Evolutionary conservation across 176 grass and related monocot species (phyloP).

Genomic region (Tillandsia fasciculata): DNA sequence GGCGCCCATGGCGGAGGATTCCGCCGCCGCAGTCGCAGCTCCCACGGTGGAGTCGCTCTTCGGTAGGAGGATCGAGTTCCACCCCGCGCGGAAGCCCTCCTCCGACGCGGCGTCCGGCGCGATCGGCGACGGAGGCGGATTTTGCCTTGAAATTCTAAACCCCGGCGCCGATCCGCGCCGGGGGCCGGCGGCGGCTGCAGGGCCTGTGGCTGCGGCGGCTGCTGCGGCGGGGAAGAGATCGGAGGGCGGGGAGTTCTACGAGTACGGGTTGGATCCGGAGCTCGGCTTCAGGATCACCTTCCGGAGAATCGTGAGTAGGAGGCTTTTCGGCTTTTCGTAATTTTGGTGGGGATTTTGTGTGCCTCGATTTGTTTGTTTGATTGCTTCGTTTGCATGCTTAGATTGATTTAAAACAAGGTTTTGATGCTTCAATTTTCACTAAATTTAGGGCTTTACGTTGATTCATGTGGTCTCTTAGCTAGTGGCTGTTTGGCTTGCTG

Average conservation of each 20-base stretch:
- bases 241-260: constrained; percentile 39
- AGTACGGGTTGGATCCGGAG: constrained; percentile 54
- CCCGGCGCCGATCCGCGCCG: constrained; percentile 15
- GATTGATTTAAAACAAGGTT: too few relatives aligned
- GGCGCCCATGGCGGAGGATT: constrained; percentile 16
- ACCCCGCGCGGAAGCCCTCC: constrained; percentile 39
- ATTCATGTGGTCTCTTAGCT: neutral
- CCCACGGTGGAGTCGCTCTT: constrained; percentile 41
- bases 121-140: constrained; percentile 26
- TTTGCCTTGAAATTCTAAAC: constrained; percentile 79
- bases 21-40: constrained; percentile 3
- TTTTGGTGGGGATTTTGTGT: too few relatives aligned
- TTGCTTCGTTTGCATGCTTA: too few relatives aligned
- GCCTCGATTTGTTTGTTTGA: too few relatives aligned
- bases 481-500: too few relatives aligned
- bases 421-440: too few relatives aligned
- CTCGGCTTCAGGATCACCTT: constrained; percentile 83
- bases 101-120: constrained; percentile 10
- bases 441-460: neutral
- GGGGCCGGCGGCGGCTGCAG: constrained; percentile 4
- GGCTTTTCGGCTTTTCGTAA: too few relatives aligned
- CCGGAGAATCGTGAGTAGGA: constrained; percentile 78
- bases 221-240: constrained; percentile 12
- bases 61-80: constrained; percentile 75
- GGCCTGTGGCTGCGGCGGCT: constrained; percentile 3